phyloP scores from a whole-genome alignment of 805 yeast species.

The Metschnikowia orientalis region DNA sequence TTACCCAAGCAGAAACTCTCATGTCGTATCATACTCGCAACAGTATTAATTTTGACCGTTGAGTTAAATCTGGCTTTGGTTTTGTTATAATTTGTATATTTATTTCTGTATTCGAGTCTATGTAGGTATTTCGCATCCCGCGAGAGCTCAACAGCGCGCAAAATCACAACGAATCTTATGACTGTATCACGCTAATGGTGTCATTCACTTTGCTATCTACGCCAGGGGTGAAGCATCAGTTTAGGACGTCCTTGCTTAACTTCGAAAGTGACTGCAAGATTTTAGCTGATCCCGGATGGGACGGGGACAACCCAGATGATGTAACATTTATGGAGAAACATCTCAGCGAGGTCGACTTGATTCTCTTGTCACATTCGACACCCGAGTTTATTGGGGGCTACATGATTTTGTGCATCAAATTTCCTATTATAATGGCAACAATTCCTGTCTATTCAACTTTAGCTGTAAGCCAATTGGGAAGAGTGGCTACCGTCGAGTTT shows the following conservation, averaged over 20 bases:
- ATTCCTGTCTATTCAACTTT: constrained; percentile 82
- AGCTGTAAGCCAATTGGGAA: constrained; percentile 85
- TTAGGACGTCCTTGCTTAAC: constrained; percentile 47
- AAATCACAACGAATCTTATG: neutral
- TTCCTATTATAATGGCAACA: constrained; percentile 50
- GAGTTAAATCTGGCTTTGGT: neutral
- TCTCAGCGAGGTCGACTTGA: constrained; percentile 50
- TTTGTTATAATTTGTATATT: constrained; percentile 1
- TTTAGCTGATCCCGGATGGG: constrained; percentile 75
- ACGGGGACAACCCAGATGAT: constrained; percentile 41
- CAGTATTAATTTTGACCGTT: constrained; percentile 30
- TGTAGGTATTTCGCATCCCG: neutral
- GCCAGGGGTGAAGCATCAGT: constrained; percentile 23
- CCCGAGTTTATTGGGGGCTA: constrained; percentile 77
- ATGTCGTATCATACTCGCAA: constrained; percentile 40
- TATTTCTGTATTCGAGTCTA: neutral
- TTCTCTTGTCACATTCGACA: constrained; percentile 85
- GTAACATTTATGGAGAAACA: constrained; percentile 32
- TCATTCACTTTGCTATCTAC: constrained; percentile 30
- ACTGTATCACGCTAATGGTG: constrained; percentile 25
- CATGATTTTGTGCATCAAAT: constrained; percentile 56
- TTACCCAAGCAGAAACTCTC: constrained; percentile 46
- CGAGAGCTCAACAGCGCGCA: neutral
- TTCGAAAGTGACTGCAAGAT: constrained; percentile 54
- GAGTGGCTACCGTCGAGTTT: constrained; percentile 78